A percentile compares a stretch with the other conserved stretches of the same genome.
phyloP scores from a whole-genome alignment of 768 basidiomycete genomes.

The Ramaria sp. region DNA sequence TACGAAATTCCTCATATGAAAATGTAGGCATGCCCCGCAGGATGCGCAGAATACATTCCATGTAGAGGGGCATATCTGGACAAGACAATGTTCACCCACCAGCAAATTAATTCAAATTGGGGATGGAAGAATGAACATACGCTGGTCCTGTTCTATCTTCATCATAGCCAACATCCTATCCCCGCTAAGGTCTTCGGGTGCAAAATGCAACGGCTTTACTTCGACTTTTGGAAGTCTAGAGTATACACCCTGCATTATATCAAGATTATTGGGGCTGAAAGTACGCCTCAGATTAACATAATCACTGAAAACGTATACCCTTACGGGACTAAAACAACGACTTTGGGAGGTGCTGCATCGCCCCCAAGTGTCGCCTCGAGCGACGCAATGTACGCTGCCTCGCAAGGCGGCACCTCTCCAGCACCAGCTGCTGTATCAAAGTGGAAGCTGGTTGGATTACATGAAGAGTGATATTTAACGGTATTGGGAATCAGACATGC shows the following conservation, averaged over 20 bases:
- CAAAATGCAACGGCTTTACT: conserved; percentile 46
- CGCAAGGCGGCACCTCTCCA: conserved; percentile 6
- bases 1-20: conserved; percentile 39
- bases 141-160: conserved; percentile 34
- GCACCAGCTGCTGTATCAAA: conserved; percentile 6
- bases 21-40: conserved; percentile 51
- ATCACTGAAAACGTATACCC: neutral
- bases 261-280: conserved; percentile 8
- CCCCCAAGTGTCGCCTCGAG: neutral
- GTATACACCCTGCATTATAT: conserved; percentile 3
- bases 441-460: conserved; percentile 1
- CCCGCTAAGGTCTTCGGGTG: conserved; percentile 54
- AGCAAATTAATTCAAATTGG: neutral
- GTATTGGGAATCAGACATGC: neutral
- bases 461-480: neutral
- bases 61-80: conserved; percentile 5
- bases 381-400: conserved; percentile 8
- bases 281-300: neutral
- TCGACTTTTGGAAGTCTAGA: conserved; percentile 19
- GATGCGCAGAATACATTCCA: conserved; percentile 28
- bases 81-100: neutral
- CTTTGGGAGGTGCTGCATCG: neutral
- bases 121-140: neutral
- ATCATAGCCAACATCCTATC: conserved; percentile 66
- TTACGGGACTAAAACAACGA: conserved; percentile 8